Evolutionary conservation across 257 asterid species (phyloP).

Genomic region (Lycium ferocissimum): DNA sequence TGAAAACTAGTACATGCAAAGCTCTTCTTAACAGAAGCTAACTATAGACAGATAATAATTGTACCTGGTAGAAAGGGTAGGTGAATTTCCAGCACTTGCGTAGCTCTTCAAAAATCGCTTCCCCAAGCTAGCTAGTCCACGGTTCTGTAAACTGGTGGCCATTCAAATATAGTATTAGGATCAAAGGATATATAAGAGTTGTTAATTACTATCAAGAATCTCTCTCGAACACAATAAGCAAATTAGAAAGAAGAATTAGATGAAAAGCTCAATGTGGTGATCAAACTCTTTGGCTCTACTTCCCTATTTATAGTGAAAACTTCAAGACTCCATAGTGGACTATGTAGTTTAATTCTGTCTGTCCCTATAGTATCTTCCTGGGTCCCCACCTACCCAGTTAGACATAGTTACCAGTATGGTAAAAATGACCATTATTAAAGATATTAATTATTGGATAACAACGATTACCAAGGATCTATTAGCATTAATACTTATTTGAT

Average conservation of each 20-base stretch:
- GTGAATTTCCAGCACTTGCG: conserved; percentile 24
- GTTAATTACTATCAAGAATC: conserved; percentile 16
- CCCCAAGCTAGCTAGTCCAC: conserved; percentile 28
- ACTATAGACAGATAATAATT: neutral
- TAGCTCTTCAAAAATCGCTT: conserved; percentile 32
- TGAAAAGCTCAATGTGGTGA: neutral
- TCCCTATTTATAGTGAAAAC: neutral
- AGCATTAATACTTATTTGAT: neutral
- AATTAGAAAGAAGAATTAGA: neutral
- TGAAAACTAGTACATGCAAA: too few species aligned
- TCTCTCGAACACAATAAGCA: neutral
- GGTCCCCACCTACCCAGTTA: conserved; percentile 29
- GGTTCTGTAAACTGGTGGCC: conserved; percentile 31
- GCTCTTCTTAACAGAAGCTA: too few species aligned
- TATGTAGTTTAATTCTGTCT: neutral
- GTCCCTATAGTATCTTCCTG: neutral
- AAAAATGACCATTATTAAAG: neutral
- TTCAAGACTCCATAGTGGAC: neutral
- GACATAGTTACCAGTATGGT: conserved; percentile 9
- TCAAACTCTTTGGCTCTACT: neutral
- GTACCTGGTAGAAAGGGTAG: conserved; percentile 24
- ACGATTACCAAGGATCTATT: neutral
- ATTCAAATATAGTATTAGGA: conserved; percentile 24
- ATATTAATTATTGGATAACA: neutral
- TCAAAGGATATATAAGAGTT: neutral